Percentiles rank a stretch among this genome's conserved stretches.
phyloP scores from a whole-genome alignment of 2,329 filamentous ascomycete species.

The Botrytis fragariae region DNA sequence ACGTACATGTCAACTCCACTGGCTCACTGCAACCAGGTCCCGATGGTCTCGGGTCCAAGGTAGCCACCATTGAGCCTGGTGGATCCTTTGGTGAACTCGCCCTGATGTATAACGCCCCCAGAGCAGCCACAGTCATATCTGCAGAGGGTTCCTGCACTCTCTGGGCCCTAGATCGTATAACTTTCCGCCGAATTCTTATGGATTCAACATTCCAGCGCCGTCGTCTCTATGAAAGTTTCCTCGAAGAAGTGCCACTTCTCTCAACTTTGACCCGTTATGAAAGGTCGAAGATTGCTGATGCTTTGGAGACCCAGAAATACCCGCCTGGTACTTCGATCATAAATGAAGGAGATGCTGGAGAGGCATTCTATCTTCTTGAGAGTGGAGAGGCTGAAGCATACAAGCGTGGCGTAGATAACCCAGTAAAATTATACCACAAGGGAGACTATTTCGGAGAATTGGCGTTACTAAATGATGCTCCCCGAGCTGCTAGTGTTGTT shows the following conservation, averaged over 20 bases:
- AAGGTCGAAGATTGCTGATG: slow-evolving; percentile 95
- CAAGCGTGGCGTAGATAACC: slow-evolving; percentile 67
- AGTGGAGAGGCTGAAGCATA: slow-evolving; percentile 81
- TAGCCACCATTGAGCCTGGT: slow-evolving; percentile 78
- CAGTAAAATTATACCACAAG: slow-evolving; percentile 80
- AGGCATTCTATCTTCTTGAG: slow-evolving; percentile 90
- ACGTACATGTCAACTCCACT: slow-evolving; percentile 80
- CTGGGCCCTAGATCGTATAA: slow-evolving; percentile 93
- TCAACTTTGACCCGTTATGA: slow-evolving; percentile 85
- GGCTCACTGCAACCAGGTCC: slow-evolving; percentile 76
- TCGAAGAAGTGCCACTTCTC: slow-evolving; percentile 88
- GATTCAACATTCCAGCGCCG: slow-evolving; percentile 94
- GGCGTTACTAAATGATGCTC: slow-evolving; percentile 88
- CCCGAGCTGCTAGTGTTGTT: slow-evolving; percentile 84
- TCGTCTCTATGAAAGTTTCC: slow-evolving; percentile 95
- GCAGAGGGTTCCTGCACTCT: slow-evolving; percentile 75
- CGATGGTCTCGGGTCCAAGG: slow-evolving; percentile 79
- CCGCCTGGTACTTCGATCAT: slow-evolving; percentile 80
- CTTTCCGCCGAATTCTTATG: slow-evolving; percentile 97
- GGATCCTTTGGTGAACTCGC: slow-evolving; percentile 96
- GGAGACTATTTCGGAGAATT: slow-evolving; percentile 98
- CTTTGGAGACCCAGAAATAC: slow-evolving; percentile 87
- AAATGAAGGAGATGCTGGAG: slow-evolving; percentile 83
- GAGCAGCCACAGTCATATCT: slow-evolving; percentile 89
- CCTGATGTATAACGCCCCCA: slow-evolving; percentile 97